These are phyloP conservation scores for Wickerhamiella domercqiae DNA, from an alignment of 805 yeast species.

Conservation along the genomic window DNA sequence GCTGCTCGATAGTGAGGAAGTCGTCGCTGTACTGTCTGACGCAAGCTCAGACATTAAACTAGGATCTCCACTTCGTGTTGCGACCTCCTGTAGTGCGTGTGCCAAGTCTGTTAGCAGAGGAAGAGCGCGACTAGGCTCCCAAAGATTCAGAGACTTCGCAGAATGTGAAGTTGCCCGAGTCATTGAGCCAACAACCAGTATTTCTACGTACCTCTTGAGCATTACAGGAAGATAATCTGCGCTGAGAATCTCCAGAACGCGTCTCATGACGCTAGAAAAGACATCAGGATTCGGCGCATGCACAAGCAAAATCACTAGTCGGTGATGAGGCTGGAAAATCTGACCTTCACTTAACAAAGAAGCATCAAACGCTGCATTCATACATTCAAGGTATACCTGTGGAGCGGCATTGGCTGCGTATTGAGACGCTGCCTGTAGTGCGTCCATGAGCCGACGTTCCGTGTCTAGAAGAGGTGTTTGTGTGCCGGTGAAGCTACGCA, in stretches of 20 bases:
- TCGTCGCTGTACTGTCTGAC: neutral
- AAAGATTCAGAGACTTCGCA: neutral
- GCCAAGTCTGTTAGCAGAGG: neutral
- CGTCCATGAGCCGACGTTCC: neutral
- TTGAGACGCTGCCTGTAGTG: neutral
- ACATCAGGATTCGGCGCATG: conserved; percentile 1
- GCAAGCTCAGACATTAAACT: no score
- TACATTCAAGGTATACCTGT: neutral
- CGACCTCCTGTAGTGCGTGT: neutral
- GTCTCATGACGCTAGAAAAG: neutral
- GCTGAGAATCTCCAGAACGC: neutral
- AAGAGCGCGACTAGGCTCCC: neutral
- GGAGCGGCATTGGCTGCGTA: neutral
- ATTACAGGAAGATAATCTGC: neutral
- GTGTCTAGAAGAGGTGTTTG: neutral
- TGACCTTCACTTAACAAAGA: neutral
- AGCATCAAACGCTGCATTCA: neutral
- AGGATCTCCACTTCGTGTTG: no score
- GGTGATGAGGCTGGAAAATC: conserved; percentile 1
- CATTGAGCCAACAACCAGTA: conserved; percentile 1
- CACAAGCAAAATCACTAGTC: neutral
- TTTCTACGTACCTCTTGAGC: neutral
- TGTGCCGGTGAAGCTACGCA: neutral
- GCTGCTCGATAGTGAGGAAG: no score
- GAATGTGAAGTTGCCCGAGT: conserved; percentile 1